Conservation (phyloP, 2,329 filamentous ascomycete species). For the Cordyceps pruinosa region DNA sequence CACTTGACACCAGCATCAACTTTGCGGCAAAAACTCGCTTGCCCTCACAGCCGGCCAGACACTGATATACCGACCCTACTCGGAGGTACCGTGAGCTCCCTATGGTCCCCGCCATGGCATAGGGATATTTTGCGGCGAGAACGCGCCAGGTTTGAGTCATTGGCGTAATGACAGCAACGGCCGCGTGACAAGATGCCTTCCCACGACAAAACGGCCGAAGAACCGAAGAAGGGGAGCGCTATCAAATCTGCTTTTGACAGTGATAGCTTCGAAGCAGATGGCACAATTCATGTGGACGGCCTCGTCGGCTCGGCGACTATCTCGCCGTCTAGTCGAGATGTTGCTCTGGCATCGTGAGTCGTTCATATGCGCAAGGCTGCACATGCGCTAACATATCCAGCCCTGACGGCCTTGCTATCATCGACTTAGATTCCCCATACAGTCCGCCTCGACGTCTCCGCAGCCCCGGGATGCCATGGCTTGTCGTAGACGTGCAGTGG, state of each 20-base stretch:
- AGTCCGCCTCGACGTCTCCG: slow-evolving; percentile 75
- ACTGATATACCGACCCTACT: no score
- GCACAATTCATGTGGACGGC: slow-evolving; percentile 75
- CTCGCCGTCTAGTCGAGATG: slow-evolving; percentile 82
- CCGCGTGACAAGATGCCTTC: slow-evolving; percentile 37
- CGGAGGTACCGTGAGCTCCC: neutral
- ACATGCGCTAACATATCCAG: slow-evolving; percentile 25
- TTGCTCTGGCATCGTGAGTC: slow-evolving; percentile 73
- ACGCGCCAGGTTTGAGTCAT: neutral
- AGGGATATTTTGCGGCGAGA: neutral
- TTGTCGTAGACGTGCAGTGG: slow-evolving; percentile 95
- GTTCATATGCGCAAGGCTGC: slow-evolving; percentile 19
- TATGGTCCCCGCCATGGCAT: neutral
- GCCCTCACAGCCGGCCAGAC: neutral
- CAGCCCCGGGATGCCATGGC: slow-evolving; percentile 83
- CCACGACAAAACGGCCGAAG: slow-evolving; percentile 38
- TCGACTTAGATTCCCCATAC: slow-evolving; percentile 85
- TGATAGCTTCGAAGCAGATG: slow-evolving; percentile 78
- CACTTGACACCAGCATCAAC: neutral
- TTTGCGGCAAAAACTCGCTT: neutral
- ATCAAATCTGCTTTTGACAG: slow-evolving; percentile 72
- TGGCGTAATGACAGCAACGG: neutral
- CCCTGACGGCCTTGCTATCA: slow-evolving; percentile 77
- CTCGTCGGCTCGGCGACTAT: slow-evolving; percentile 85
- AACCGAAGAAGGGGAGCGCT: slow-evolving; percentile 48